Base-by-base conservation (phyloP, 176 grass and related monocot species). In the Leersia perrieri region DNA sequence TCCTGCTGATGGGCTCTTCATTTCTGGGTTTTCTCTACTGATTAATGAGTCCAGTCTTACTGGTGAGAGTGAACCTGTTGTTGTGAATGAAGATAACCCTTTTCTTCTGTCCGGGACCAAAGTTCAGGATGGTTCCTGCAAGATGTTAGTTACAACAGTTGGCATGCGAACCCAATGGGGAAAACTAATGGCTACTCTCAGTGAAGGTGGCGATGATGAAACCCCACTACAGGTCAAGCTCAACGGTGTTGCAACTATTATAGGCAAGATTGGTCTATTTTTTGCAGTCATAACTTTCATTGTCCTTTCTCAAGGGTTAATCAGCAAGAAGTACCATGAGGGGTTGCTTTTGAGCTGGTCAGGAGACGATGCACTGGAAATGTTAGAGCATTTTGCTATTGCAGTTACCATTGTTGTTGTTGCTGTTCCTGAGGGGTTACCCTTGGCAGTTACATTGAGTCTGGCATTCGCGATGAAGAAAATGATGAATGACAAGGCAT, bases 381-480 rank as follows among this genome's bases (percentile, higher is more conserved):
- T 99, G 72, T 66, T 98, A 65, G 96, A 95, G 76, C 88, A 93
- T 81, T 99, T 99, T 82, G 92, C 96, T 36, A 92, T 99, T 84
- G 96, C 92, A 72, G 96, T 99, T 83, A 99, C 96, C 23, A 95
- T 99, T 76, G 90, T 99, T 41, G 96, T 99, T 16, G 96, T 99
- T 47, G 96, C 96, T 77, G 96, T 99, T 78, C 96, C 96, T 68
- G 96, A 99, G 85, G 96, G 96, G 3, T 82, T 99, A 74, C 96
- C 96, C 38, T 91, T 99, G 76, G 96, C 96, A 65, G 96, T 99
- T 74, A 99, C 96, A 0, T 76, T 99, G 79, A 95, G 92, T 45
- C 96, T 99, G 51, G 96, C 92, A 60, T 99, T 99, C 82, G 92
- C 96, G 74, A 95, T 99, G 96, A 99, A 99, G 83, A 99, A 99